Evolutionary conservation across 257 asterid genomes (phyloP).

Genomic region (Solanum piurae): DNA sequence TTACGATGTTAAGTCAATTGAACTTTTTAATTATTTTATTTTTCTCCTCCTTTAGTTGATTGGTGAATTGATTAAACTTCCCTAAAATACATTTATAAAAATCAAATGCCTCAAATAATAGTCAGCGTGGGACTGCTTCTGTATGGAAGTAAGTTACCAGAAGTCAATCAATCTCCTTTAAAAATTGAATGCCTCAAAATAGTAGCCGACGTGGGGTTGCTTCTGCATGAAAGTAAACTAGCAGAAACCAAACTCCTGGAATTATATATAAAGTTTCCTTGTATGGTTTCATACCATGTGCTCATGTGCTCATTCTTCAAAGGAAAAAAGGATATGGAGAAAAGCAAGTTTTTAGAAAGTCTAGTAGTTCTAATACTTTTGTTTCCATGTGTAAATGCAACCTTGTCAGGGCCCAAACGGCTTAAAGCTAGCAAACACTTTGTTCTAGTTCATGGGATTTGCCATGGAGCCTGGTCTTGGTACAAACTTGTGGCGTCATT

Average conservation of each 20-base stretch:
- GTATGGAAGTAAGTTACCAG: background rate
- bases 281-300: background rate
- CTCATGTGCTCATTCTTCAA: background rate
- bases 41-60: background rate
- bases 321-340: background rate
- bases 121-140: background rate
- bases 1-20: slow-evolving; percentile 15
- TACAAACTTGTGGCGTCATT: slow-evolving; percentile 9
- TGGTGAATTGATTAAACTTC: background rate
- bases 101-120: background rate
- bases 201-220: background rate
- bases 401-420: background rate
- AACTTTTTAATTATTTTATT: slow-evolving; percentile 3
- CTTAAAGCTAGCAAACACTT: slow-evolving; percentile 4
- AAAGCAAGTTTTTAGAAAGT: background rate
- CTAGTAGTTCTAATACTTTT: background rate
- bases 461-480: slow-evolving; percentile 37
- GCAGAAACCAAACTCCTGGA: background rate
- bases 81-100: background rate
- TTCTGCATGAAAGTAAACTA: background rate
- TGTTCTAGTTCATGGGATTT: slow-evolving; percentile 23
- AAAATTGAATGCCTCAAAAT: background rate
- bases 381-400: background rate
- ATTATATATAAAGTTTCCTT: background rate
- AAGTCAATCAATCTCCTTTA: background rate